Conservation (phyloP, 768 basidiomycete genomes). For the Suillus brevipes region DNA sequence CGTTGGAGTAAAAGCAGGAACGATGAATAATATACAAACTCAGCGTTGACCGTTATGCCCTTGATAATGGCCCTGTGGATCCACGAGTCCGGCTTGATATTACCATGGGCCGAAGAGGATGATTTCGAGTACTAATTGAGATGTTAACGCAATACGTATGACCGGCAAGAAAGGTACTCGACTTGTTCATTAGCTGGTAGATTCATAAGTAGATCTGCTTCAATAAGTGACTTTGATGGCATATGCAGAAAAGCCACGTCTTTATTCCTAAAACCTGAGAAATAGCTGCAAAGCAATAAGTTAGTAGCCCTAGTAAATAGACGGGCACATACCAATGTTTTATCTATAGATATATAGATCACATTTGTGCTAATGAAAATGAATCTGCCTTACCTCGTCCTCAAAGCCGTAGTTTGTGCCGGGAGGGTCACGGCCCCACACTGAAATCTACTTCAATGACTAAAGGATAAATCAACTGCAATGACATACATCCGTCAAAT, state of each 20-base stretch:
- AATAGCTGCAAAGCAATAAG: conserved; percentile 48
- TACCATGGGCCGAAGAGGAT: conserved; percentile 29
- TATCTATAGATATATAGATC: conserved; percentile 35
- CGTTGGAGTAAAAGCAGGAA: conserved; percentile 4
- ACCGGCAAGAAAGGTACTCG: conserved; percentile 7
- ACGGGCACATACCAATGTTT: conserved; percentile 45
- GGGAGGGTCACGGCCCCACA: conserved; percentile 64
- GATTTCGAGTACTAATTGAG: conserved; percentile 38
- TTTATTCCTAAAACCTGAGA: conserved; percentile 69
- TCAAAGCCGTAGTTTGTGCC: conserved; percentile 77
- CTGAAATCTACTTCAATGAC: conserved; percentile 25
- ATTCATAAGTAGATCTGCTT: conserved; percentile 85
- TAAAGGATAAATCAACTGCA: not conserved
- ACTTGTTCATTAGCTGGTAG: conserved; percentile 79
- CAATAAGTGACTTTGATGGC: conserved; percentile 67
- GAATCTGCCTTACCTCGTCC: conserved; percentile 47
- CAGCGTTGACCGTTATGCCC: conserved; percentile 22
- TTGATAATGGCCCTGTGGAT: conserved; percentile 28
- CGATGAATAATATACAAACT: conserved; percentile 21
- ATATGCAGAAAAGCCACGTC: conserved; percentile 84
- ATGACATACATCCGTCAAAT: conserved; percentile 63
- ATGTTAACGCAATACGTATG: not conserved
- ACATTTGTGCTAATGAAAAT: not conserved
- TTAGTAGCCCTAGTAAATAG: not conserved
- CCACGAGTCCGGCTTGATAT: conserved; percentile 32